These are phyloP conservation scores for Metschnikowia kofuensis DNA, from an alignment of 805 yeast genomes.

Conservation along the genomic window DNA sequence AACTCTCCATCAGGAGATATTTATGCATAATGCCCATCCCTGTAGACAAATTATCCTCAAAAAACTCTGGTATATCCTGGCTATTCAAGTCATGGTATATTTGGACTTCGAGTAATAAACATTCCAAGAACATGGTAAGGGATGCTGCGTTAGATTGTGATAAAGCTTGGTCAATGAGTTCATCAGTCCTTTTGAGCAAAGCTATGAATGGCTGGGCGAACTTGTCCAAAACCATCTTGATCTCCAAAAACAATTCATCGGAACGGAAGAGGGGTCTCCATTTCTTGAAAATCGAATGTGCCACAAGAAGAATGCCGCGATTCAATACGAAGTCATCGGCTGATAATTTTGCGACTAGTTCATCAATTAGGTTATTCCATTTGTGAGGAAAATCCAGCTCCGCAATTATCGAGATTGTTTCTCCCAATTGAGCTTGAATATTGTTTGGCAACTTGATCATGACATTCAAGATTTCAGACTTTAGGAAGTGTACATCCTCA, in stretches of 20 bases:
- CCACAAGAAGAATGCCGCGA: slow-evolving; percentile 84
- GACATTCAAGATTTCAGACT: slow-evolving; percentile 73
- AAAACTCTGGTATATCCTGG: slow-evolving; percentile 97
- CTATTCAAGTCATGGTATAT: slow-evolving; percentile 92
- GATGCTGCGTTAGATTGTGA: slow-evolving; percentile 45
- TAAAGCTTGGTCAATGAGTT: slow-evolving; percentile 47
- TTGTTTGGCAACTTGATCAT: slow-evolving; percentile 81
- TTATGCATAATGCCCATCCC: slow-evolving; percentile 84
- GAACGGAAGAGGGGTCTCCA: slow-evolving; percentile 96
- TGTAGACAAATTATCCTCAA: slow-evolving; percentile 78
- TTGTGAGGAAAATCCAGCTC: slow-evolving; percentile 92
- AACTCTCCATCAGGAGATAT: slow-evolving; percentile 63
- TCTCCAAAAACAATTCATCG: slow-evolving; percentile 84
- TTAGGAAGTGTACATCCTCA: slow-evolving; percentile 65
- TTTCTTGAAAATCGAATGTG: slow-evolving; percentile 92
- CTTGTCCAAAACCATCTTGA: slow-evolving; percentile 78
- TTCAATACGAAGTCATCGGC: slow-evolving; percentile 67
- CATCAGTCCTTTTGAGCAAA: slow-evolving; percentile 67
- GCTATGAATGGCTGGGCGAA: slow-evolving; percentile 77
- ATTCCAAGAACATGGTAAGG: slow-evolving; percentile 61
- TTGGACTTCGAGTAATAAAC: slow-evolving; percentile 67
- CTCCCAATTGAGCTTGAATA: slow-evolving; percentile 91
- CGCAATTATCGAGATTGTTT: slow-evolving; percentile 87
- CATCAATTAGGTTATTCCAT: slow-evolving; percentile 79
- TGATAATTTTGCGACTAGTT: slow-evolving; percentile 64